These are phyloP conservation scores for Beta lomatogona DNA, from an alignment of 179 eudicot genomes.

Conservation along the genomic window DNA sequence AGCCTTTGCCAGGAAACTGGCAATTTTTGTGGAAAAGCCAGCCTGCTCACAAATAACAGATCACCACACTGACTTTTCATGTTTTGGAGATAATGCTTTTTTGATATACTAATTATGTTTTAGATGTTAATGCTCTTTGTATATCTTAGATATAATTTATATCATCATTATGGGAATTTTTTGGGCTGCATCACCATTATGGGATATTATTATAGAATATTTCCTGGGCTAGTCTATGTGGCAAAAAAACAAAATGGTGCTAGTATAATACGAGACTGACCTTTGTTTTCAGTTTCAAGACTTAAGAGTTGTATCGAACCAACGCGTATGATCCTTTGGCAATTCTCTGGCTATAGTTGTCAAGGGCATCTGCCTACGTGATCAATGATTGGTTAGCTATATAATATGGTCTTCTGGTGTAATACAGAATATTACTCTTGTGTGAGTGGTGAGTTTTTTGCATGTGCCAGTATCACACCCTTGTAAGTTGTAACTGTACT, in stretches of 20 bases:
- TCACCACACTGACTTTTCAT: constrained; percentile 4
- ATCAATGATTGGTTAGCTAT: background rate
- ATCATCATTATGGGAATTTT: background rate
- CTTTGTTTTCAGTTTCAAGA: background rate
- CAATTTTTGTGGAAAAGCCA: constrained; percentile 5
- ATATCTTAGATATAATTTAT: constrained; percentile 6
- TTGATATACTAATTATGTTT: constrained; percentile 13
- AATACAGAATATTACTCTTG: background rate
- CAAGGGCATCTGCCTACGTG: background rate
- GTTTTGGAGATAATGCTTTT: constrained; percentile 11
- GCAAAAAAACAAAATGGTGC: background rate
- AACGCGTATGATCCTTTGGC: background rate
- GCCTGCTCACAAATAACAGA: constrained; percentile 19
- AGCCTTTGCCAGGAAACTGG: background rate
- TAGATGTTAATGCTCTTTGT: constrained; percentile 13
- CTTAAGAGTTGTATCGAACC: background rate
- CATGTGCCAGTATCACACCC: background rate
- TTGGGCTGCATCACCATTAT: background rate
- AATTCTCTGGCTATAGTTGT: background rate
- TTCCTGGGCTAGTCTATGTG: background rate
- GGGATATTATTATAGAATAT: background rate
- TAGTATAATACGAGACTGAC: constrained; percentile 10
- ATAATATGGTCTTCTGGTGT: background rate
- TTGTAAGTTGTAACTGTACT: background rate
- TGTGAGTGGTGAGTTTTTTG: background rate